Evolutionary conservation across 2,329 filamentous ascomycete species (phyloP).

Genomic region (Claviceps digitariae): DNA sequence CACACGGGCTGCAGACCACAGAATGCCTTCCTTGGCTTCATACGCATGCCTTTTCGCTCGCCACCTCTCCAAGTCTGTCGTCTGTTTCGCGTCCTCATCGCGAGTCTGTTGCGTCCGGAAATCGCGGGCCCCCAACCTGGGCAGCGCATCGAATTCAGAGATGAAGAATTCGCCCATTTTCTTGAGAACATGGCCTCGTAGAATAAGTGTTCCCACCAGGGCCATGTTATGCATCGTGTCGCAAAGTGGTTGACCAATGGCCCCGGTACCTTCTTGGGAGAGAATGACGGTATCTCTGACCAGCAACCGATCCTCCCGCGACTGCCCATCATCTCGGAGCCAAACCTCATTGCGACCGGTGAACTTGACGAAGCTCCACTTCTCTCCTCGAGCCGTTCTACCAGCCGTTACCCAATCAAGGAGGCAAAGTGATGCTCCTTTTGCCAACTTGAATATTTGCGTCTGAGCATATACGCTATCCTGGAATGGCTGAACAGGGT

Average conservation of each 20-base stretch:
- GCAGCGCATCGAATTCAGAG: constrained; percentile 61
- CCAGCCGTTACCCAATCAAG: constrained; percentile 94
- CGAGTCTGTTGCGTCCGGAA: constrained; percentile 47
- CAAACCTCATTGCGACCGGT: constrained; percentile 82
- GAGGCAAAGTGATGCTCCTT: constrained; percentile 55
- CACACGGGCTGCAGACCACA: constrained; percentile 74
- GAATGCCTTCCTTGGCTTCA: constrained; percentile 46
- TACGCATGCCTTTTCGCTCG: constrained; percentile 38
- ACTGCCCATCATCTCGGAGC: constrained; percentile 22
- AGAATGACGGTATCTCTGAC: constrained; percentile 78
- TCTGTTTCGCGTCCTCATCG: constrained; percentile 19
- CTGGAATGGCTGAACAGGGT: constrained; percentile 85
- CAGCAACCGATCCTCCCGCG: constrained; percentile 44
- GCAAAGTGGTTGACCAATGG: constrained; percentile 27
- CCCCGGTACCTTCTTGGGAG: constrained; percentile 35
- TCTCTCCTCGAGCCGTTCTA: constrained; percentile 69
- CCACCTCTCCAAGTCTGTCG: constrained; percentile 37
- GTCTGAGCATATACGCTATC: constrained; percentile 72
- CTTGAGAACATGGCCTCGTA: constrained; percentile 59
- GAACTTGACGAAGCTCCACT: constrained; percentile 75
- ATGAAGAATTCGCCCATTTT: constrained; percentile 61
- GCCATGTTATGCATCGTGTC: constrained; percentile 61
- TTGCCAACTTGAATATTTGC: constrained; percentile 58
- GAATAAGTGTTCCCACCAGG: constrained; percentile 72
- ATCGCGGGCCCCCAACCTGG: constrained; percentile 70